Percentiles rank a stretch among this genome's conserved stretches.
Evolutionary conservation across 2,329 filamentous ascomycete genomes (phyloP).

Genomic region (Chaetomiaceae sp.): DNA sequence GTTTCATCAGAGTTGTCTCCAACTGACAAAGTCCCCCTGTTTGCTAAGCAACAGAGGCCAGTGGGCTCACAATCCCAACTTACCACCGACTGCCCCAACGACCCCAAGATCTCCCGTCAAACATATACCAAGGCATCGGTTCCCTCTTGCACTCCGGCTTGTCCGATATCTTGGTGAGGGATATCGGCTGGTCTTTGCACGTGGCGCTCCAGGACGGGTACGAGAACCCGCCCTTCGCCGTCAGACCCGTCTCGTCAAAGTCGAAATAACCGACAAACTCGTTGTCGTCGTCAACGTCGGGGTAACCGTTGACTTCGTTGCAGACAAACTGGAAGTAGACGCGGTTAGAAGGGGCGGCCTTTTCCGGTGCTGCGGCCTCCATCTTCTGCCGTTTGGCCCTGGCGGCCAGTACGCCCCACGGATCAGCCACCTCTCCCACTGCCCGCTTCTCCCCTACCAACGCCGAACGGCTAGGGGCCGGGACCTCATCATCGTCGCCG

Average conservation of each 20-base stretch:
- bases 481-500: background rate
- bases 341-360: background rate
- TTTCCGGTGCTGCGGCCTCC: background rate
- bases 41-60: no score
- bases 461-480: no score
- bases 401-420: constrained; percentile 4
- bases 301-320: background rate
- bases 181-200: background rate
- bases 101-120: background rate
- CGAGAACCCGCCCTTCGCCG: constrained; percentile 1
- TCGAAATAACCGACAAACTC: constrained; percentile 10
- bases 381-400: background rate
- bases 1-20: no score
- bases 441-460: constrained; percentile 2
- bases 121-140: background rate
- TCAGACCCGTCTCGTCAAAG: constrained; percentile 5
- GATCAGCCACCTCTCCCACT: constrained; percentile 3
- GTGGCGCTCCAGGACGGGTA: no score
- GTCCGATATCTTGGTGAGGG: constrained; percentile 1
- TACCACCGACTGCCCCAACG: background rate
- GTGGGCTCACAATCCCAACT: no score
- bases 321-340: constrained; percentile 11
- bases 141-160: background rate
- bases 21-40: no score
- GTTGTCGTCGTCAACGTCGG: background rate